phyloP scores from a whole-genome alignment of 2,329 filamentous ascomycete genomes.

The Fusarium sp. region DNA sequence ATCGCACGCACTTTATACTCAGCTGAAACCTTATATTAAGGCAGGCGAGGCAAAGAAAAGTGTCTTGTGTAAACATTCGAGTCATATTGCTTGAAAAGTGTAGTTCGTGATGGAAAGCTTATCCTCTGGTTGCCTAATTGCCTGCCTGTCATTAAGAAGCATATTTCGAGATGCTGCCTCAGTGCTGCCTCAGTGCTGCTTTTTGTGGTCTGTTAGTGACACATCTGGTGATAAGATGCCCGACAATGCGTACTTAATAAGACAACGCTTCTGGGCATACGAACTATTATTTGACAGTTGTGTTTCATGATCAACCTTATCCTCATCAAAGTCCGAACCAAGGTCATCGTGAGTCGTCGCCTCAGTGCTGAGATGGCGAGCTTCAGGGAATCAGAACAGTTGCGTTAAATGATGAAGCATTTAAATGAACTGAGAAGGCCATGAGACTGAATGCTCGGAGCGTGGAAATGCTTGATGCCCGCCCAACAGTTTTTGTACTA shows the following conservation, averaged over 20 bases:
- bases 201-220: background rate
- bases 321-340: background rate
- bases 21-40: background rate
- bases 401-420: background rate
- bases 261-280: background rate
- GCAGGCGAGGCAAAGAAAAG: background rate
- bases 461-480: background rate
- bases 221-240: background rate
- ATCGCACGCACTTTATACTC: background rate
- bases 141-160: background rate
- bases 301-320: background rate
- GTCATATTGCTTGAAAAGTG: background rate
- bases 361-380: background rate
- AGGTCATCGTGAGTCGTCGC: background rate
- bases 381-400: background rate
- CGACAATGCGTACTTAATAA: background rate
- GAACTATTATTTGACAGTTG: background rate
- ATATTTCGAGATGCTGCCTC: background rate
- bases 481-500: background rate
- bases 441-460: background rate
- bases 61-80: background rate
- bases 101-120: background rate
- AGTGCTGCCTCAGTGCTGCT: background rate
- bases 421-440: background rate
- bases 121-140: background rate